Conservation (phyloP, 2,329 filamentous ascomycete species). For the Claviceps quebecensis region DNA sequence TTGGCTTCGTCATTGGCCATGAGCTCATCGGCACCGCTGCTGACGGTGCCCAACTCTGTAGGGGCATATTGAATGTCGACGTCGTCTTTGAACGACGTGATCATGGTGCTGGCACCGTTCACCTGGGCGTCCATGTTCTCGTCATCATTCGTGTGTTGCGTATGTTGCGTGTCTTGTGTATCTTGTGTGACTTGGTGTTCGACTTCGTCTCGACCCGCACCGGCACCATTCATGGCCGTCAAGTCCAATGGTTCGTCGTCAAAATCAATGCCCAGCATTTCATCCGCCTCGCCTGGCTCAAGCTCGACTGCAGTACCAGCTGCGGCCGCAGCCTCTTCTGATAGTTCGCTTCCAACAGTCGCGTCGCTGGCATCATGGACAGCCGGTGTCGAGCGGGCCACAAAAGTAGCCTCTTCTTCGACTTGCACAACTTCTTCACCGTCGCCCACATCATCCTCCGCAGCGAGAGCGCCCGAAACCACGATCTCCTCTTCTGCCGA, state of each 20-base stretch:
- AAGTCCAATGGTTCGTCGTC: slow-evolving; percentile 1
- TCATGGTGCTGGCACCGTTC: slow-evolving; percentile 2
- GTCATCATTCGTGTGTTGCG: too few species aligned
- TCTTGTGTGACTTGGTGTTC: not conserved
- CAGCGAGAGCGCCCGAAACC: slow-evolving; percentile 4
- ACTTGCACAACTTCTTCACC: slow-evolving; percentile 9
- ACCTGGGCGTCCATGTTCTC: not conserved
- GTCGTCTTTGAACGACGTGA: slow-evolving; percentile 13
- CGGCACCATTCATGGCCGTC: not conserved
- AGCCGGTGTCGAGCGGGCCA: not conserved
- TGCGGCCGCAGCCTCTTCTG: not conserved
- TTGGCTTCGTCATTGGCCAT: not conserved
- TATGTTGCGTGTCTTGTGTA: too few species aligned
- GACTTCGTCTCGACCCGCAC: not conserved
- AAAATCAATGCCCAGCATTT: slow-evolving; percentile 2
- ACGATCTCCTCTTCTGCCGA: not conserved
- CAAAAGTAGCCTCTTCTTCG: slow-evolving; percentile 9
- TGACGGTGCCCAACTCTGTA: not conserved
- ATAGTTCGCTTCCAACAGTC: not conserved
- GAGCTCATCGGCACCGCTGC: not conserved
- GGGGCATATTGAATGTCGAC: slow-evolving; percentile 16
- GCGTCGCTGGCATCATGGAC: not conserved
- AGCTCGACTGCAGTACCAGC: not conserved
- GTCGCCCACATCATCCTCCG: slow-evolving; percentile 10
- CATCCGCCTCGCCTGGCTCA: not conserved